Conservation (phyloP, 176 grass and related monocot genomes). For the Oryza glumipatula region DNA sequence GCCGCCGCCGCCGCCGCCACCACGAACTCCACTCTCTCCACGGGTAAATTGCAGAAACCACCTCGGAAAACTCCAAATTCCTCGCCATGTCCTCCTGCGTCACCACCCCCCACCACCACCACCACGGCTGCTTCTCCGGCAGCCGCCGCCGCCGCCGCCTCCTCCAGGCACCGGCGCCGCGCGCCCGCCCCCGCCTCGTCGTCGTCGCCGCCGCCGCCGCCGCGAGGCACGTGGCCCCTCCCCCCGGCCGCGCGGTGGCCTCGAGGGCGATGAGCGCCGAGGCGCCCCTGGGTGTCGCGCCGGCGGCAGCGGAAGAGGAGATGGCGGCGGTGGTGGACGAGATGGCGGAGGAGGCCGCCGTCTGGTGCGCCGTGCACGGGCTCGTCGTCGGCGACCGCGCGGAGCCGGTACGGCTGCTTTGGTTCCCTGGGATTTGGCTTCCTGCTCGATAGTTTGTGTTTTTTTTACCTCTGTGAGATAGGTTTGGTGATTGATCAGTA, state of each 20-base stretch:
- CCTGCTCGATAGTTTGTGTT: not conserved
- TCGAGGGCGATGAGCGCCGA: constrained; percentile 20
- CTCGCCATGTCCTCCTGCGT: constrained; percentile 38
- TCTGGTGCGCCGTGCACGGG: constrained; percentile 68
- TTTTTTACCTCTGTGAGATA: not conserved
- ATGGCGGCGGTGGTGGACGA: constrained; percentile 19
- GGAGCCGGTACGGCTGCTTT: constrained; percentile 41
- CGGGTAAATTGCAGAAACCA: constrained; percentile 15
- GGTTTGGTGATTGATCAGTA: not conserved
- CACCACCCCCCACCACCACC: constrained; percentile 3
- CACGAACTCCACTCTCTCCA: not conserved
- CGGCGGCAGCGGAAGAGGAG: not conserved
- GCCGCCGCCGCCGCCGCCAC: too few species aligned
- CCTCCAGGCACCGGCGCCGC: not conserved
- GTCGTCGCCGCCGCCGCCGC: not conserved
- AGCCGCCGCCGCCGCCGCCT: not conserved
- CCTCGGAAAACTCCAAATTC: not conserved
- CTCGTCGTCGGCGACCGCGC: constrained; percentile 72
- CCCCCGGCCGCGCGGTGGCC: not conserved
- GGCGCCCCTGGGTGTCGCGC: constrained; percentile 10
- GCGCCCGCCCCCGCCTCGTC: not conserved
- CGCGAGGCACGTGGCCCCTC: not conserved
- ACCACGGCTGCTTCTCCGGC: not conserved
- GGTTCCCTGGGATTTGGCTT: not conserved
- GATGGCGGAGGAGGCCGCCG: constrained; percentile 52